Base-by-base conservation (phyloP, 1,284 basidiomycete species). In the Tausonia pullulans region DNA sequence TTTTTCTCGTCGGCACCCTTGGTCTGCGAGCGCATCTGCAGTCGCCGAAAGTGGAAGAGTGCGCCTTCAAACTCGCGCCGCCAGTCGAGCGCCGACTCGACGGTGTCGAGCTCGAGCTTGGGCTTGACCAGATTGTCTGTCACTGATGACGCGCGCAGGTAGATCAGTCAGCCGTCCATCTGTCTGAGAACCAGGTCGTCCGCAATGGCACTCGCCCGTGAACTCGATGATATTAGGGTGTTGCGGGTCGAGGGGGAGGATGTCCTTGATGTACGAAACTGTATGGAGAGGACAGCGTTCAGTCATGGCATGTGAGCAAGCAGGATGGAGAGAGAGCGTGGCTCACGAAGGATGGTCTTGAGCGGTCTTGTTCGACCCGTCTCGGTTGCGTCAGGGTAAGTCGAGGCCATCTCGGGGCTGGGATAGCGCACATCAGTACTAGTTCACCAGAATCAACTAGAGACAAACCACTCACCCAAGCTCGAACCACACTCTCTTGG, bases 71-170 rank as follows among this genome's bases (percentile, higher is more conserved):
- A 67, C 67, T 84, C 81, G 52, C 80, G 75, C 51, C 82, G 77
- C 85, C 85, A 87, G 11, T 81, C 80, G n/a, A 77, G 70, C 2
- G 83, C 81, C 1, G 83, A 80, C 72, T 84, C 83, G 65, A 79
- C 77, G 0, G 83, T 86, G 69, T 84, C 84, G 65, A 83, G 82
- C 67, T 83, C 82, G 45, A 78, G 74, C 56, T 74, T 71, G 3
- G 76, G 72, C 16, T 68, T 71, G n/a, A 75, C 74, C 58, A 43
- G 44, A n/a, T 56, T 66, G 27, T n/a, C n/a, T 27, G 39, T 44
- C 6, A 49, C 16, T 2, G 58, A 11, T 2, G 6, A 40, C 4
- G 27, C 45, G 14, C 11, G 58, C 14, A 41, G 11, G 5, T 55
- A 9, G 3, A 13, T n/a, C 3, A 27, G 27, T 39, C 14, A 52